phyloP scores from a whole-genome alignment of 2,329 filamentous ascomycete species.

The Phialophora macrospora region DNA sequence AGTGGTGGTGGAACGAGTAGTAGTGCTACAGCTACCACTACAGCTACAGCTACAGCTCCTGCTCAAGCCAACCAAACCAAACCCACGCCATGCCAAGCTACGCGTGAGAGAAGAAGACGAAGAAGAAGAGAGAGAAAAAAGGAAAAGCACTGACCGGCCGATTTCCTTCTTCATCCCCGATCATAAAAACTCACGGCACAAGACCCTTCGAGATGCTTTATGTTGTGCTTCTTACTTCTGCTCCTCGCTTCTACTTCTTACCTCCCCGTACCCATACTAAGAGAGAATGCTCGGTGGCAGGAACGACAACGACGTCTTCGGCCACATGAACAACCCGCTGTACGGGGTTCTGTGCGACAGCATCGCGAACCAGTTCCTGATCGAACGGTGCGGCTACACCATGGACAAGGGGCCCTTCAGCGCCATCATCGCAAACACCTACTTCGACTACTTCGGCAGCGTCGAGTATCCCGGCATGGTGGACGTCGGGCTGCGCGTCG shows the following conservation, averaged over 20 bases:
- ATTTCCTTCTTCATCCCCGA: no score
- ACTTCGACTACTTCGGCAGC: slow-evolving; percentile 82
- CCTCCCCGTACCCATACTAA: background rate
- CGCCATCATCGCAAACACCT: slow-evolving; percentile 81
- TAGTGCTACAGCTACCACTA: no score
- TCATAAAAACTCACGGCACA: no score
- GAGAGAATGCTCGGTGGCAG: slow-evolving; percentile 49
- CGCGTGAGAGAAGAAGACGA: no score
- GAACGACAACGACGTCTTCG: slow-evolving; percentile 94
- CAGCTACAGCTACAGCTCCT: no score
- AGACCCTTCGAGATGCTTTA: no score
- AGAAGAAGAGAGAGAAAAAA: no score
- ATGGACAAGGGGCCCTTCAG: slow-evolving; percentile 74
- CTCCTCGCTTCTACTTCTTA: no score
- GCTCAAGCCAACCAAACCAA: no score
- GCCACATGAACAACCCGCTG: slow-evolving; percentile 88
- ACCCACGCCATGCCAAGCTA: no score
- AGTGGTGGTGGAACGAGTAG: no score
- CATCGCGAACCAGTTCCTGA: slow-evolving; percentile 86
- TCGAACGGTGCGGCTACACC: slow-evolving; percentile 73
- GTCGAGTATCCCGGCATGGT: slow-evolving; percentile 81
- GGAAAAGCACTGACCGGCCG: no score
- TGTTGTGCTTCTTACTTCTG: background rate
- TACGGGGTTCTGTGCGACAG: slow-evolving; percentile 90
- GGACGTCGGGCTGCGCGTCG: slow-evolving; percentile 80